Evolutionary conservation across 106 monocot genomes (phyloP), one percentile per base, ranked within the genome.

Genomic region (Dendrobium officinale): DNA sequence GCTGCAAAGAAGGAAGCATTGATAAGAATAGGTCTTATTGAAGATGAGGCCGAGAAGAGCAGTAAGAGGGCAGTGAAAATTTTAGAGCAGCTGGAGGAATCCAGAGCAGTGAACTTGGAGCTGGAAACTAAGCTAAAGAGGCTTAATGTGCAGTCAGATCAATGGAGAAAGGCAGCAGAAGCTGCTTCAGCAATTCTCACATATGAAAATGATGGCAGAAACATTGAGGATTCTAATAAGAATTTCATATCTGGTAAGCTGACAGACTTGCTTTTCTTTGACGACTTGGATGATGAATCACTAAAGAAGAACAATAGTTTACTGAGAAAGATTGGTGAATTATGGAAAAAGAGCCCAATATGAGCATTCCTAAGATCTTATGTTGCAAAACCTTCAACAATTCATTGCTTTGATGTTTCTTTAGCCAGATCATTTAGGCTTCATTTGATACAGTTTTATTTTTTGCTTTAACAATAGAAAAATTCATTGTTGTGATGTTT

Each of bases 301-400:
- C 93, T 89, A 88, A 93, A 86, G 85, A 93, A 88, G 79, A 89
- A 79, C 80, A 78, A 67, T 19, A 86, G 73, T 64, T 77, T 92
- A 86, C 74, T 95, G 58, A 84, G 78, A 86, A 91, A 82, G 86
- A 81, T 95, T 49, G 86, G 92, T 51, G 94, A 84, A 0, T 77
- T 95, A 77, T 89, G 93, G 95, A 95, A 91, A 86, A 95, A 93
- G 80, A 78, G 83, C 55, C 88, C 86, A 31, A 93, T 91, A 77
- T 91, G 77, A 87, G n/a, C 18, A 18, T 20, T 5, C 5, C 18
- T 18, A 17, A 61, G 18, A 3, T 19, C 59, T 61, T 9, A 48
- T 7, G 11, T 48, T 48, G 10, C 48, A 48, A 11, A 48, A 48
- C 48, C 11, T 48, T 11, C 0, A 48, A 13, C 51, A 51, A 51